phyloP scores from a whole-genome alignment of 176 grass and related monocot genomes.

The Carex kokanica region DNA sequence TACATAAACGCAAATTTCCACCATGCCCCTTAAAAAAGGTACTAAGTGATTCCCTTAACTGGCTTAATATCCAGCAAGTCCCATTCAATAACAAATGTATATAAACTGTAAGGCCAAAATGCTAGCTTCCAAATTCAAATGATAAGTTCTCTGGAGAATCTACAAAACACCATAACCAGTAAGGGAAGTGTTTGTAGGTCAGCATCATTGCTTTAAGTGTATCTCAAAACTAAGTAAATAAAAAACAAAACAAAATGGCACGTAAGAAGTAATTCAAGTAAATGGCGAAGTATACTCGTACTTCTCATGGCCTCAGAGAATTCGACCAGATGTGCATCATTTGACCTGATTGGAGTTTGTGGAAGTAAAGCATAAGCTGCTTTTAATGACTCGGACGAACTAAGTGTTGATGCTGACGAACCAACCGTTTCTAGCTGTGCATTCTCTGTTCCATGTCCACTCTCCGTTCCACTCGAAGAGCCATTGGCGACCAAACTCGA shows the following conservation, averaged over 20 bases:
- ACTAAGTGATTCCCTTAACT: neutral
- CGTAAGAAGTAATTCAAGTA: neutral
- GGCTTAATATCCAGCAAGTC: neutral
- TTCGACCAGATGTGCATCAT: slow-evolving; percentile 82
- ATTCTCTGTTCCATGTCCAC: slow-evolving; percentile 7
- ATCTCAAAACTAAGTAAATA: neutral
- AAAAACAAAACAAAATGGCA: neutral
- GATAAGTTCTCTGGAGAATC: neutral
- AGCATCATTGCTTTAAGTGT: neutral
- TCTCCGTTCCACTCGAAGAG: slow-evolving; percentile 11
- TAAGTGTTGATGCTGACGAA: slow-evolving; percentile 26
- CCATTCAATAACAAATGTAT: neutral
- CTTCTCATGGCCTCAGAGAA: slow-evolving; percentile 92
- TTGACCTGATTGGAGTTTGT: slow-evolving; percentile 59
- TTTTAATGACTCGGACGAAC: slow-evolving; percentile 44
- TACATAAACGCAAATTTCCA: neutral
- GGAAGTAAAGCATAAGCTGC: slow-evolving; percentile 55
- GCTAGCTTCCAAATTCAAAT: neutral
- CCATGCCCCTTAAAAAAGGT: neutral
- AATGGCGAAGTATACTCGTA: slow-evolving; percentile 30
- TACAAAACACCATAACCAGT: neutral
- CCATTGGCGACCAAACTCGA: neutral
- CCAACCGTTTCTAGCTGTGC: slow-evolving; percentile 16
- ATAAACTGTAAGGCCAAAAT: neutral
- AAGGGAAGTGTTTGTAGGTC: neutral